Conservation (phyloP, 2,329 filamentous ascomycete species). For the Volutella citrinella region DNA sequence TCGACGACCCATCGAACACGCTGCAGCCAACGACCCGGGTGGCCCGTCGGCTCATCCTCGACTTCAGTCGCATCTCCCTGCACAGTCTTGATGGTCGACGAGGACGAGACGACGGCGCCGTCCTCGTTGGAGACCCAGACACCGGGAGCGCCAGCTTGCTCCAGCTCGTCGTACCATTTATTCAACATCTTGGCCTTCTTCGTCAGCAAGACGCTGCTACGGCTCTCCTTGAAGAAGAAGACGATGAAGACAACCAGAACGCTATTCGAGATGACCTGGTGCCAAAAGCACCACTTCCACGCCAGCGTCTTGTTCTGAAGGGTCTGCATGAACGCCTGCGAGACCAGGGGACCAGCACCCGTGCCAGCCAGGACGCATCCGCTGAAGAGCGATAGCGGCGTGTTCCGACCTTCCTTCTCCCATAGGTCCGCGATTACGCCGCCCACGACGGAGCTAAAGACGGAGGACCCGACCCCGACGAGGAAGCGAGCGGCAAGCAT, state of each 20-base stretch:
- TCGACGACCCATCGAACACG: slow-evolving; percentile 78
- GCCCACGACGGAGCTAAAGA: slow-evolving; percentile 87
- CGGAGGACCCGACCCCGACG: slow-evolving; percentile 71
- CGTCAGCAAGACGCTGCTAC: slow-evolving; percentile 75
- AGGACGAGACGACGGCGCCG: slow-evolving; percentile 16
- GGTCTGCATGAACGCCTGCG: slow-evolving; percentile 65
- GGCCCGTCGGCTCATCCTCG: slow-evolving; percentile 3
- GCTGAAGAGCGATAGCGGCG: slow-evolving; percentile 87
- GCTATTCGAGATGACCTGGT: slow-evolving; percentile 70
- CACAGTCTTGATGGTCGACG: slow-evolving; percentile 18
- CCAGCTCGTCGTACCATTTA: slow-evolving; percentile 72
- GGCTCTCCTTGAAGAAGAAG: slow-evolving; percentile 75
- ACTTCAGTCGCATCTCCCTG: slow-evolving; percentile 6
- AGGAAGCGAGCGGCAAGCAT: slow-evolving; percentile 76
- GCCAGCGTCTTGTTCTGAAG: slow-evolving; percentile 40
- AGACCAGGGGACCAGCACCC: slow-evolving; percentile 71
- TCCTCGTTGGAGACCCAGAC: slow-evolving; percentile 33
- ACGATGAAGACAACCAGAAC: slow-evolving; percentile 59
- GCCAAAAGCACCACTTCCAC: slow-evolving; percentile 89
- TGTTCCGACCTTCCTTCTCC: slow-evolving; percentile 74
- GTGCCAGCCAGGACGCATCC: slow-evolving; percentile 76
- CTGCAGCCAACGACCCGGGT: slow-evolving; percentile 12
- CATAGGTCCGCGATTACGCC: slow-evolving; percentile 88
- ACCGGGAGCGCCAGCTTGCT: slow-evolving; percentile 58
- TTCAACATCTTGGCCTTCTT: slow-evolving; percentile 74